phyloP scores from a whole-genome alignment of 116 monocot genomes.

The Papilionanthe hybrid region DNA sequence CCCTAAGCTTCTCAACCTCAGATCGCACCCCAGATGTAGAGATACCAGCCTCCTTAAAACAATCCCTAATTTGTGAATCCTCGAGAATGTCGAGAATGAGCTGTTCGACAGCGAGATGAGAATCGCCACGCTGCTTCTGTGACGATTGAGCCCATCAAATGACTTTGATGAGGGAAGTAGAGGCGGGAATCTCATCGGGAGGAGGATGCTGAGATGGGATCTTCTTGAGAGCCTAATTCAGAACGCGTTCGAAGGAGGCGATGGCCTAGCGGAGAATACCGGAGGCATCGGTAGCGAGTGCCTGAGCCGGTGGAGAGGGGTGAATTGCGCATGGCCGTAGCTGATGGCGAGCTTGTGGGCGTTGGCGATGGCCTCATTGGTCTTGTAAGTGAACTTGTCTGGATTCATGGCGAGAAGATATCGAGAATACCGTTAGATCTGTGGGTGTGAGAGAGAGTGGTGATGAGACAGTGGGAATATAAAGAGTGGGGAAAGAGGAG shows the following conservation, averaged over 20 bases:
- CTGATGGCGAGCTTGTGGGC: constrained; percentile 71
- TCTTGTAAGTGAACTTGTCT: constrained; percentile 92
- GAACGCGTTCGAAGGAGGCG: constrained; percentile 60
- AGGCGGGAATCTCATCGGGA: constrained; percentile 71
- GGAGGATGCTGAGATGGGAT: constrained; percentile 73
- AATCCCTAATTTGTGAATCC: constrained; percentile 64
- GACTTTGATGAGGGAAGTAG: constrained; percentile 67
- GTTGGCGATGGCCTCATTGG: constrained; percentile 69
- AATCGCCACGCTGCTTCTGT: constrained; percentile 69
- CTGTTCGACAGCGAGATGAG: constrained; percentile 80
- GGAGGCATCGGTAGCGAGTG: constrained; percentile 37
- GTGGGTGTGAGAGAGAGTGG: background rate
- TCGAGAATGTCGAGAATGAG: constrained; percentile 70
- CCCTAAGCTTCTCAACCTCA: constrained; percentile 73
- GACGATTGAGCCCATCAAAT: constrained; percentile 74
- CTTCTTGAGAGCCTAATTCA: constrained; percentile 53
- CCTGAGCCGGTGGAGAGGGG: constrained; percentile 63
- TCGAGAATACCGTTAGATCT: background rate
- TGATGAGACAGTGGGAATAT: background rate
- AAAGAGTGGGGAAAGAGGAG: background rate
- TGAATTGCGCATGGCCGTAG: constrained; percentile 75
- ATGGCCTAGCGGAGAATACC: constrained; percentile 66
- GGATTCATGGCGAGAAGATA: constrained; percentile 57
- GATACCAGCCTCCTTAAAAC: constrained; percentile 72
- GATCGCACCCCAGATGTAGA: constrained; percentile 35